Conservation (phyloP, 2,329 filamentous ascomycete genomes). For the Ambrosiella beaveri region DNA sequence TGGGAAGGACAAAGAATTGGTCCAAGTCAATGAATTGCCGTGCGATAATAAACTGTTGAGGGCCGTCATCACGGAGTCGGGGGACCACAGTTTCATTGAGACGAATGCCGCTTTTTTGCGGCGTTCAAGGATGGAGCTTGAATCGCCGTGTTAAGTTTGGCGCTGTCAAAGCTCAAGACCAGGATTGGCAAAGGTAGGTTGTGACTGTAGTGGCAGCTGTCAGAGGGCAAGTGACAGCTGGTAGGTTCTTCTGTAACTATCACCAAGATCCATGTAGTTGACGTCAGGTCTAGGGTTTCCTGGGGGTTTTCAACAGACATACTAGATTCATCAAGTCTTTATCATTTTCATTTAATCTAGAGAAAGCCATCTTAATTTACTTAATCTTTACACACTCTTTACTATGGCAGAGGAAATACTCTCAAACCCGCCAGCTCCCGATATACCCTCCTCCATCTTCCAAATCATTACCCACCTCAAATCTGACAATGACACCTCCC, state of each 20-base stretch:
- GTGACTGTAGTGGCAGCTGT: neutral
- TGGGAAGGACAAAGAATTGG: neutral
- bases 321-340: neutral
- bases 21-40: neutral
- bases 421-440: neutral
- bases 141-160: neutral
- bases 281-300: neutral
- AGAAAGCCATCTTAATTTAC: too few relatives aligned
- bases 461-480: slow-evolving; percentile 39
- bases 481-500: slow-evolving; percentile 47
- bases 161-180: neutral
- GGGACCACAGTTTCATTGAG: neutral
- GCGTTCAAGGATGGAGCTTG: slow-evolving; percentile 1
- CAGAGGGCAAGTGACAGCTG: neutral
- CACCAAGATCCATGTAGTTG: too few relatives aligned
- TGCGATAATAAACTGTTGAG: slow-evolving; percentile 17
- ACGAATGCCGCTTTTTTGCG: neutral
- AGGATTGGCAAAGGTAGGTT: neutral
- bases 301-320: neutral
- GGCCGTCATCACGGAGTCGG: slow-evolving; percentile 15
- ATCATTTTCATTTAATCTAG: neutral
- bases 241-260: neutral
- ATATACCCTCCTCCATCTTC: slow-evolving; percentile 15
- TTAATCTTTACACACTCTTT: too few relatives aligned
- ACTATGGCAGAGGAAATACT: too few relatives aligned